phyloP scores from a whole-genome alignment of 1,284 basidiomycete genomes.

The Porogramme epimiltina region DNA sequence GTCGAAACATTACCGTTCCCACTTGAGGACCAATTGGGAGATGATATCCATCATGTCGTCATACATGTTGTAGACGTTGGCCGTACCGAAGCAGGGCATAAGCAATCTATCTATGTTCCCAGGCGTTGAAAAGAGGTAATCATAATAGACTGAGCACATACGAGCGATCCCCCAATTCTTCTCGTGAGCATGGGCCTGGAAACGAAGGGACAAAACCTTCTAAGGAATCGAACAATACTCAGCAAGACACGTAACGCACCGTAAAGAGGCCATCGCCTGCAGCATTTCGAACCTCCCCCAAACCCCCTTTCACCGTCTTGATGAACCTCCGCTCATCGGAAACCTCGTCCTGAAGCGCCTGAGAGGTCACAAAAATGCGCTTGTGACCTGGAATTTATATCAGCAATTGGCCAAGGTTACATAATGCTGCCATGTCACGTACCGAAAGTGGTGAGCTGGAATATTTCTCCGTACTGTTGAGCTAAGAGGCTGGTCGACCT shows the following conservation, averaged over 20 bases:
- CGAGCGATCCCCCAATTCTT: conserved; percentile 51
- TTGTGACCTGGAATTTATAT: conserved; percentile 10
- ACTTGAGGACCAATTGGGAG: conserved; percentile 49
- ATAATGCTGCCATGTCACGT: conserved; percentile 3
- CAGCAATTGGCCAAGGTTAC: background rate
- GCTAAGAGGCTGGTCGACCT: conserved; percentile 41
- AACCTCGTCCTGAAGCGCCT: conserved; percentile 43
- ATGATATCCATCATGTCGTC: conserved; percentile 51
- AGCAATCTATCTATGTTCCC: conserved; percentile 45
- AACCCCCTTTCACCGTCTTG: conserved; percentile 37
- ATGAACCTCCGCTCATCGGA: conserved; percentile 48
- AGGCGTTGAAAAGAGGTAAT: background rate
- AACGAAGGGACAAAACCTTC: background rate
- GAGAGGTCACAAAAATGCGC: conserved; percentile 36
- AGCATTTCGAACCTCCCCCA: conserved; percentile 42
- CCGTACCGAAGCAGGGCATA: conserved; percentile 54
- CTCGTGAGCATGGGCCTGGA: conserved; percentile 39
- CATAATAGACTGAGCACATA: conserved; percentile 24
- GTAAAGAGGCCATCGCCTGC: conserved; percentile 49
- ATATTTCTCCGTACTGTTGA: conserved; percentile 49
- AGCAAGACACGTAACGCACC: conserved; percentile 4
- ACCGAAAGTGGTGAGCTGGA: conserved; percentile 43
- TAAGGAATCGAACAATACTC: background rate
- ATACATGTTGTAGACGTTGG: conserved; percentile 48
- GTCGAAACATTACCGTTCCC: conserved; percentile 48